Evolutionary conservation across 495 filamentous ascomycete genomes (phyloP).

Genomic region (Parathielavia hyrcaniae): DNA sequence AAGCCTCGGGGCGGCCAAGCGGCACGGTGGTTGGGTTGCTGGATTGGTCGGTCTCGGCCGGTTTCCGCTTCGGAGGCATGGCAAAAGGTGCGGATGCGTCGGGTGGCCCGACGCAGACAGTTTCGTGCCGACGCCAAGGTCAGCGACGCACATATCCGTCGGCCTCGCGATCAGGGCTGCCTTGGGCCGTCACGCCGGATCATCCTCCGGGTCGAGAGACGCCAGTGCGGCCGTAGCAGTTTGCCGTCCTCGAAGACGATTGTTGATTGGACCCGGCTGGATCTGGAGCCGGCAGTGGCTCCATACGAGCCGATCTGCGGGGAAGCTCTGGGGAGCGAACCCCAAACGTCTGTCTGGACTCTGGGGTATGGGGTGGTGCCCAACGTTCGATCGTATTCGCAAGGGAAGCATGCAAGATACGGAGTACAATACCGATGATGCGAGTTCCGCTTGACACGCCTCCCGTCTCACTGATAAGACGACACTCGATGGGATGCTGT

Average conservation of each 20-base stretch:
- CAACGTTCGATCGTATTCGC: not conserved
- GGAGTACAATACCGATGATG: no score
- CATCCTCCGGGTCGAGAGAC: not conserved
- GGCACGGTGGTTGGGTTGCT: not conserved
- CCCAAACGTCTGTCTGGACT: not conserved
- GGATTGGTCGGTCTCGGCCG: slow-evolving; percentile 12
- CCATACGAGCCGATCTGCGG: slow-evolving; percentile 6
- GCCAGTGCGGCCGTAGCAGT: not conserved
- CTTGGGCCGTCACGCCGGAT: not conserved
- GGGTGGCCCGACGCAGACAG: not conserved
- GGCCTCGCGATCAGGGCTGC: slow-evolving; percentile 2
- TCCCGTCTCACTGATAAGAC: not conserved
- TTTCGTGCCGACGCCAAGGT: slow-evolving; percentile 2
- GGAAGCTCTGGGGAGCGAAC: slow-evolving; percentile 1
- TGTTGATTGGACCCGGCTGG: not conserved
- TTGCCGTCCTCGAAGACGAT: not conserved
- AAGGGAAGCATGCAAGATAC: no score
- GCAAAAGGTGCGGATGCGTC: slow-evolving; percentile 2
- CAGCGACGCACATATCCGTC: slow-evolving; percentile 11
- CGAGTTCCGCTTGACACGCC: not conserved
- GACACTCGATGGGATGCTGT: not conserved
- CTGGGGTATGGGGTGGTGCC: not conserved
- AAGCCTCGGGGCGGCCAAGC: not conserved
- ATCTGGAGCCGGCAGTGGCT: not conserved
- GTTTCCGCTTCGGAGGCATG: slow-evolving; percentile 27